Evolutionary conservation across 805 yeast genomes (phyloP), one percentile per base, ranked within the genome.

Genomic region (Hanseniaspora valbyensis): DNA sequence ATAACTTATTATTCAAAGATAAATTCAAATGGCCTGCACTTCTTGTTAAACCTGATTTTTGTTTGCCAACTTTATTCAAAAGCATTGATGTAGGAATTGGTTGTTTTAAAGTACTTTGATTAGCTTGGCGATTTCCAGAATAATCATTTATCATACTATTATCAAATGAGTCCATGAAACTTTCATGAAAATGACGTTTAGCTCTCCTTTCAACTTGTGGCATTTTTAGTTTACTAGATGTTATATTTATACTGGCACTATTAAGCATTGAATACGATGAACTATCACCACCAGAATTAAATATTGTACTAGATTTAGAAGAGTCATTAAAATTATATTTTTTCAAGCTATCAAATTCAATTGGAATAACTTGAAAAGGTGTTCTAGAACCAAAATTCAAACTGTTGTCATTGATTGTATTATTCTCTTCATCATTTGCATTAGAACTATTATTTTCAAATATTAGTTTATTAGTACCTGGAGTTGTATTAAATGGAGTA

Each of bases 1-100:
- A 25, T 7, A 26, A 44, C 62, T 67, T 41, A 70, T 75, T 21
- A 10, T 34, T 34, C 12, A 74, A 59, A 12, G 78, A 73, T 44
- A 76, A 56, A 50, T 76, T 76, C 54, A 76, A 58, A 9, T 75
- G 62, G 1, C 78, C 79, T 1, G 70, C 74, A 66, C 79, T 74
- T 62, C 81, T 67, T 54, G 78, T 70, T 33, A 76, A 53, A 16
- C 67, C 67, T 36, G 59, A 44, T 33, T 62, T 59, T 5, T 13
- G 26, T 40, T 46, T 46, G 8, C 39, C 44, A 12, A 40, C 13
- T 26, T 46, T 46, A 21, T 46, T 46, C 14, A 39, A 14, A 24
- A 25, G 30, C 26, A 38, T 10, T 28, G 29, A 30, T 21, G 42
- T 4, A n/a, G 24, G 42, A 8, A 34, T 34, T 14, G 36, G 32